Conservation (phyloP, 1,284 basidiomycete genomes). For the Pyrrhoderma lamaoense region DNA sequence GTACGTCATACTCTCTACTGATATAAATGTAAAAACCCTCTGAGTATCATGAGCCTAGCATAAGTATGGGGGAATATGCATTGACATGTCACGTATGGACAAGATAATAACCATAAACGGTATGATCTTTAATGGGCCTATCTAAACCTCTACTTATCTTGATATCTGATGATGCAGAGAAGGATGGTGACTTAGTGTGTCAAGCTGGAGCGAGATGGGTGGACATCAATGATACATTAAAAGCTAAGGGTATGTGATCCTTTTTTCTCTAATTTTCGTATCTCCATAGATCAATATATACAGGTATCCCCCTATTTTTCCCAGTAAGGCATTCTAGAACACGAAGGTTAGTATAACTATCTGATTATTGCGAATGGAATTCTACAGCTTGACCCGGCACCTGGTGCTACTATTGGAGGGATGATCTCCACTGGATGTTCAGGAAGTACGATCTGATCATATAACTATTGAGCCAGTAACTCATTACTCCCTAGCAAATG, state of each 20-base stretch:
- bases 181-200: conserved; percentile 75
- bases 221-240: conserved; percentile 73
- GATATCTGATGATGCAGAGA: conserved; percentile 36
- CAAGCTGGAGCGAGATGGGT: conserved; percentile 86
- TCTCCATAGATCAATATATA: conserved; percentile 1
- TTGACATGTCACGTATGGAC: conserved; percentile 85
- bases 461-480: neutral
- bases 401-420: conserved; percentile 81
- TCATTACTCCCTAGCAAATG: conserved; percentile 52
- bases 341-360: neutral
- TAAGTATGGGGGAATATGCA: conserved; percentile 39
- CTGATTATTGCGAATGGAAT: neutral
- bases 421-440: conserved; percentile 86
- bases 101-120: conserved; percentile 73
- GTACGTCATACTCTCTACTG: conserved; percentile 17
- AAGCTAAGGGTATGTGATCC: conserved; percentile 43
- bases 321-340: conserved; percentile 47
- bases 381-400: conserved; percentile 65
- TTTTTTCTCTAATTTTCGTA: neutral
- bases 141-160: conserved; percentile 12
- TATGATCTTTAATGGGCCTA: conserved; percentile 22
- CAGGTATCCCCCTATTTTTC: conserved; percentile 78
- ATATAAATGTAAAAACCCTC: neutral
- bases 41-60: conserved; percentile 20
- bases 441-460: conserved; percentile 46